These are phyloP conservation scores for Fusarium sp. DNA, from an alignment of 2,329 filamentous ascomycete species.

Conservation along the genomic window DNA sequence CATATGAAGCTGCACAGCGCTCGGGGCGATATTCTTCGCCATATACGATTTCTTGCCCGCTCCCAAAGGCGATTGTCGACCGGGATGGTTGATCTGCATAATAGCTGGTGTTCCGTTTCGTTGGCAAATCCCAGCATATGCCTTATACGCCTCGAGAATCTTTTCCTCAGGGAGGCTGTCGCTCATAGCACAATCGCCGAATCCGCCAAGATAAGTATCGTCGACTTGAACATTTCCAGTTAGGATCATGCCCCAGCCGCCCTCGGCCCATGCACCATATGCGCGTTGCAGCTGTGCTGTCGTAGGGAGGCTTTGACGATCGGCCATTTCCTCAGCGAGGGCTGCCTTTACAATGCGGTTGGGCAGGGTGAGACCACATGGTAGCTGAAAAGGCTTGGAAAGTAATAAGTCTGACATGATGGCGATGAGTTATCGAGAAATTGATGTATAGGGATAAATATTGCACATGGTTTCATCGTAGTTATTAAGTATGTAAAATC, in stretches of 20 bases:
- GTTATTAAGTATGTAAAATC: slow-evolving; percentile 10
- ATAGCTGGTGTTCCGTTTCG: slow-evolving; percentile 55
- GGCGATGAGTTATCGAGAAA: neutral
- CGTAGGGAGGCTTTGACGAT: slow-evolving; percentile 59
- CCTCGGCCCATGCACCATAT: slow-evolving; percentile 67
- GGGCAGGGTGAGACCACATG: slow-evolving; percentile 67
- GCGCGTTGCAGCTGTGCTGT: slow-evolving; percentile 56
- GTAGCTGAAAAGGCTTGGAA: slow-evolving; percentile 61
- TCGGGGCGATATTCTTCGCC: slow-evolving; percentile 59
- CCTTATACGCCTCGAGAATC: slow-evolving; percentile 55
- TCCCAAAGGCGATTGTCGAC: slow-evolving; percentile 58
- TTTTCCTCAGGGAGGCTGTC: slow-evolving; percentile 38
- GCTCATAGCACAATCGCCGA: slow-evolving; percentile 54
- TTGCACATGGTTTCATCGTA: neutral
- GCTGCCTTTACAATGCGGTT: slow-evolving; percentile 68
- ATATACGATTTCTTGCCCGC: slow-evolving; percentile 55
- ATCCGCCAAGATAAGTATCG: slow-evolving; percentile 52
- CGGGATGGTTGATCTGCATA: slow-evolving; percentile 63
- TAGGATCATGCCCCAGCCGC: slow-evolving; percentile 66
- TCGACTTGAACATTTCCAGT: slow-evolving; percentile 65
- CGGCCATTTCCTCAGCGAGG: slow-evolving; percentile 61
- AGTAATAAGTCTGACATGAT: slow-evolving; percentile 35
- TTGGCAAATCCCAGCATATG: slow-evolving; percentile 53
- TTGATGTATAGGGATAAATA: neutral
- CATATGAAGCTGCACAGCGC: slow-evolving; percentile 58